A percentile compares a stretch with the other conserved stretches of the same genome.
phyloP scores from a whole-genome alignment of 495 filamentous ascomycete genomes.

The Podospora sp. region DNA sequence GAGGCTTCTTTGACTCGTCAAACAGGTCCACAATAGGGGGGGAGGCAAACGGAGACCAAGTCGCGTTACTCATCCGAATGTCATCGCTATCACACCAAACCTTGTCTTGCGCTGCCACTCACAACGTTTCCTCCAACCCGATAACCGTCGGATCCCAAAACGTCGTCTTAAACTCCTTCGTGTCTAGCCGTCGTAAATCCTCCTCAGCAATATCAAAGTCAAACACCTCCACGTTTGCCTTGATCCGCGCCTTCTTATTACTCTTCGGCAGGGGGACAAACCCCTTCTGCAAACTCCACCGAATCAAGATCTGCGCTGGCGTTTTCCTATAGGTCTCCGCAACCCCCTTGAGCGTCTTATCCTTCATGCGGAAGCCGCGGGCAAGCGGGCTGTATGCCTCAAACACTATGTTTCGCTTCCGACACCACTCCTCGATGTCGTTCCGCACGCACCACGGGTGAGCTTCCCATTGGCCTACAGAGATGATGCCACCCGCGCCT shows the following conservation, averaged over 20 bases:
- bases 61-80: too few relatives aligned
- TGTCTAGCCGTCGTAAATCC: conserved; percentile 59
- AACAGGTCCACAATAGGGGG: too few relatives aligned
- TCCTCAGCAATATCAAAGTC: conserved; percentile 74
- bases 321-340: conserved; percentile 72
- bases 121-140: conserved; percentile 12
- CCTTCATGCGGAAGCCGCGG: conserved; percentile 64
- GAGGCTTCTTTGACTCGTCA: too few relatives aligned
- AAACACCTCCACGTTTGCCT: conserved; percentile 75
- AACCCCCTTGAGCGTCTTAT: conserved; percentile 61
- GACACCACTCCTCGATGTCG: conserved; percentile 78
- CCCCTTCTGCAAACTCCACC: conserved; percentile 87
- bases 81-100: too few relatives aligned
- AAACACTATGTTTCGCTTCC: conserved; percentile 66
- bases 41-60: too few relatives aligned
- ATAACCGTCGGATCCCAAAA: conserved; percentile 67
- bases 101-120: too few relatives aligned
- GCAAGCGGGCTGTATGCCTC: conserved; percentile 84
- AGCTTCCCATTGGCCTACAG: conserved; percentile 87
- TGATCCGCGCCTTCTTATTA: conserved; percentile 65
- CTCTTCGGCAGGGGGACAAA: conserved; percentile 78
- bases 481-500: conserved; percentile 73
- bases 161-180: conserved; percentile 62
- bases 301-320: conserved; percentile 74
- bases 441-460: conserved; percentile 83